Evolutionary conservation across 1,284 basidiomycete genomes (phyloP), one percentile per base, ranked within the genome.

Genomic region (Rhodotorula sp.): DNA sequence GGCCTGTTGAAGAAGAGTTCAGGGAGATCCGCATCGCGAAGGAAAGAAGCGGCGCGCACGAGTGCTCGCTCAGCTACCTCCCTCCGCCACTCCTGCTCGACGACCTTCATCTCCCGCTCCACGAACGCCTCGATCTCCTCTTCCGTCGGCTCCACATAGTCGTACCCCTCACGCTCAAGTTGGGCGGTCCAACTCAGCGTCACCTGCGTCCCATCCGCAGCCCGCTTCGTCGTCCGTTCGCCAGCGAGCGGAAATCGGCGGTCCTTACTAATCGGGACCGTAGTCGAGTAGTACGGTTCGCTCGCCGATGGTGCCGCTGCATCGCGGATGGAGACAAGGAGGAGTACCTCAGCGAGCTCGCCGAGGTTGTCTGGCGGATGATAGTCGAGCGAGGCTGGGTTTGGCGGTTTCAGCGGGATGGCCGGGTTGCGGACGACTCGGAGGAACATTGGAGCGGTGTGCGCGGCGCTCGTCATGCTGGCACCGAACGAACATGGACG

Each of bases 51-150:
- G n/a, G 22, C 11, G 54, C 29, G 52, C 30, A 47, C 52, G 24
- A 47, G 8, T 4, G 32, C 32, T n/a, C 48, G 59, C 48, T 49
- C 59, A 5, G 34, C 59, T 9, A 32, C 20, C 27, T 60, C 59
- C 1, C 24, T n/a, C 48, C 59, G 20, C 59, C 59, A 60, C n/a
- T 60, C 48, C n/a, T 3, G 30, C 48, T 62, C 61, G 44, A 15
- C 19, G 17, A 20, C 22, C 17, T 32, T 32, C 44, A 62, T 20
- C 36, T 62, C 61, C 22, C 10, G 17, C 61, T 48, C 52, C 8
- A 62, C 19, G 6, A 54, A 13, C 24, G 11, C 9, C 24, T 19
- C 19, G 4, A 62, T 30, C 19, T 48, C 61, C 3, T 34, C 46
- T 6, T 62, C 53, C 7, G 10, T 46, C 10, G 20, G 19, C 36